These are phyloP conservation scores for Phylloporus sp. DNA, from an alignment of 768 basidiomycete genomes.

Conservation along the genomic window DNA sequence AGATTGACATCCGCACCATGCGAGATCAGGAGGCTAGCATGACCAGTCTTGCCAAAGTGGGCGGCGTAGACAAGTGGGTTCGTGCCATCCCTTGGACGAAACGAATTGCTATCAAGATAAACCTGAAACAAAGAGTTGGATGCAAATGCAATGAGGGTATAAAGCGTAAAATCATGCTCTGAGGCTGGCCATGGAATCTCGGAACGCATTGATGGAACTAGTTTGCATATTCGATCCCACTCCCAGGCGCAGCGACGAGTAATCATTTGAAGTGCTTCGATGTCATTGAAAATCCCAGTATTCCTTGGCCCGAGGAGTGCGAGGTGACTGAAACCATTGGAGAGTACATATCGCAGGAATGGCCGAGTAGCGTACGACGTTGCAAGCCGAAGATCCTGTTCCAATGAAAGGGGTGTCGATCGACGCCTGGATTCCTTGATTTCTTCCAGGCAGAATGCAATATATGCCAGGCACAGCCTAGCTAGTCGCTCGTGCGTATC, in stretches of 20 bases:
- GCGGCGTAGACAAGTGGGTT: slow-evolving; percentile 14
- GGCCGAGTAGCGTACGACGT: not conserved
- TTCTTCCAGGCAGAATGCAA: slow-evolving; percentile 3
- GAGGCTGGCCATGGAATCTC: not conserved
- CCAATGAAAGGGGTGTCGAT: not conserved
- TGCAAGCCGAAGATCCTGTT: not conserved
- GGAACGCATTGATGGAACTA: not conserved
- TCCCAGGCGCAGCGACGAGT: not conserved
- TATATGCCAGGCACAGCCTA: slow-evolving; percentile 7
- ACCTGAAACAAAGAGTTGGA: not conserved
- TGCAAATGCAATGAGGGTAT: slow-evolving; percentile 2
- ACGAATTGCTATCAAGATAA: no score
- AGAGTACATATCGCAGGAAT: slow-evolving; percentile 4
- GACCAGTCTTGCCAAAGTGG: not conserved
- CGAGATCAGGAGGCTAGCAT: not conserved
- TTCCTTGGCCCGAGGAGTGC: not conserved
- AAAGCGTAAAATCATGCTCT: not conserved
- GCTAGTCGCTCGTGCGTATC: slow-evolving; percentile 3
- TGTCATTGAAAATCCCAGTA: not conserved
- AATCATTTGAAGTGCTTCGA: not conserved
- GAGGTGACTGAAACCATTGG: not conserved
- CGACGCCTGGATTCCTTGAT: not conserved
- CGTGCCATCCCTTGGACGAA: not conserved
- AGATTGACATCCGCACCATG: not conserved
- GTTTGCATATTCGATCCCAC: not conserved